A percentile compares a stretch with the other conserved stretches of the same genome.
phyloP scores from a whole-genome alignment of 306 rosid species.

The Quercus gilva region DNA sequence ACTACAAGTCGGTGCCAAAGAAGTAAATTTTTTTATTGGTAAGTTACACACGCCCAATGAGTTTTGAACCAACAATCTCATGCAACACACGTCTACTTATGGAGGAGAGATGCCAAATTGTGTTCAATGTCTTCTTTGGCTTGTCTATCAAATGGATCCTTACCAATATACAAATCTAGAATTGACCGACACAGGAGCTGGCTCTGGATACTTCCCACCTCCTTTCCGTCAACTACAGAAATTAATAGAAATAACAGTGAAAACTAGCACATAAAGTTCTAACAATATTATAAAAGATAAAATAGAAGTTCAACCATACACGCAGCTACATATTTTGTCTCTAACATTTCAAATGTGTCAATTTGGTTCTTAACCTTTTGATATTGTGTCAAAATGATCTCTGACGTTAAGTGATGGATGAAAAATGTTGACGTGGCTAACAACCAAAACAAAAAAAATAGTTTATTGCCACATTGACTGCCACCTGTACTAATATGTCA shows the following conservation, averaged over 20 bases:
- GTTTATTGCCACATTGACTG: no score
- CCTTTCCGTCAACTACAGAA: constrained; percentile 80
- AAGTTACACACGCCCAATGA: no score
- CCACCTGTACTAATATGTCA: no score
- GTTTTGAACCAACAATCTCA: no score
- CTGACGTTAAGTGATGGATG: no score
- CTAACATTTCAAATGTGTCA: no score
- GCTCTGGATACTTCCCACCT: constrained; percentile 91
- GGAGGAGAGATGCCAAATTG: constrained; percentile 54
- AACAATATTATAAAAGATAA: background rate
- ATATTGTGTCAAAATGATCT: no score
- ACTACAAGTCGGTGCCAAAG: no score
- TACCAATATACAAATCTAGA: constrained; percentile 83
- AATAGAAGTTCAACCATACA: background rate
- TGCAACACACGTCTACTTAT: constrained; percentile 21
- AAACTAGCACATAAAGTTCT: background rate
- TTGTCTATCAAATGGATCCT: constrained; percentile 81
- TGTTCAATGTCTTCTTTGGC: constrained; percentile 83
- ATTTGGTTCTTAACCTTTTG: no score
- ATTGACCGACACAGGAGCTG: constrained; percentile 71
- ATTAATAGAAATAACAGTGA: background rate
- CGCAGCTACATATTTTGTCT: background rate
- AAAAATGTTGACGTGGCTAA: no score
- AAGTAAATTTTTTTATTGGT: background rate
- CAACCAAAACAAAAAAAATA: no score